Conservation (phyloP, 352 stramenopile genomes). For the Phytophthora chlamydospora region DNA sequence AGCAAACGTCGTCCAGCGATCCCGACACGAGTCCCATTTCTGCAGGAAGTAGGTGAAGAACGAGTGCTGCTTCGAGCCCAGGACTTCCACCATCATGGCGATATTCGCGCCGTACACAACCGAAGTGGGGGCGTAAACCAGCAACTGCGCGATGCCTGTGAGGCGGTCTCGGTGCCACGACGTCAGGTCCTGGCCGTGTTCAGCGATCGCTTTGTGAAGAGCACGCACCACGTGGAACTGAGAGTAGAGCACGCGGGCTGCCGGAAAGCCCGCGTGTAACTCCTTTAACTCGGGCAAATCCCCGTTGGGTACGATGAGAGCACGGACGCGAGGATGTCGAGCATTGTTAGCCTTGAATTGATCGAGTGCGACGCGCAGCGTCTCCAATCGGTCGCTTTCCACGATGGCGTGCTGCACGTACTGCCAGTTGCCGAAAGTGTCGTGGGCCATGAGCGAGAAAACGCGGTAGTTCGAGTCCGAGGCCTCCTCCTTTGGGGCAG, state of each 20-base stretch:
- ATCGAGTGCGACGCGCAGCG: slow-evolving; percentile 28
- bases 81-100: slow-evolving; percentile 34
- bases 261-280: slow-evolving; percentile 28
- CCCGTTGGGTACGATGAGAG: slow-evolving; percentile 29
- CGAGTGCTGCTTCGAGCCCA: slow-evolving; percentile 34
- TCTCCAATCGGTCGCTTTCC: slow-evolving; percentile 40
- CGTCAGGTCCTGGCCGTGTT: slow-evolving; percentile 32
- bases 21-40: slow-evolving; percentile 36
- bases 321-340: slow-evolving; percentile 29
- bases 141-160: slow-evolving; percentile 32
- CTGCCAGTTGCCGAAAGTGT: slow-evolving; percentile 44
- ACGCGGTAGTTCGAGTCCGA: slow-evolving; percentile 33
- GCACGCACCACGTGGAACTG: slow-evolving; percentile 42
- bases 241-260: slow-evolving; percentile 38
- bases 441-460: slow-evolving; percentile 40
- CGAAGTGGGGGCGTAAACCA: slow-evolving; percentile 41
- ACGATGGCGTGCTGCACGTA: slow-evolving; percentile 47
- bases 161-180: slow-evolving; percentile 46
- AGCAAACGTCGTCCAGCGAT: slow-evolving; percentile 41
- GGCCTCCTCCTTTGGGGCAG: background rate
- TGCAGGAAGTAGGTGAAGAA: slow-evolving; percentile 37
- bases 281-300: slow-evolving; percentile 17
- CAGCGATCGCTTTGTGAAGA: slow-evolving; percentile 38
- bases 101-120: slow-evolving; percentile 34
- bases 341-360: slow-evolving; percentile 42